These are phyloP conservation scores for Rosellinia necatrix DNA, from an alignment of 2,329 filamentous ascomycete genomes.

Conservation along the genomic window DNA sequence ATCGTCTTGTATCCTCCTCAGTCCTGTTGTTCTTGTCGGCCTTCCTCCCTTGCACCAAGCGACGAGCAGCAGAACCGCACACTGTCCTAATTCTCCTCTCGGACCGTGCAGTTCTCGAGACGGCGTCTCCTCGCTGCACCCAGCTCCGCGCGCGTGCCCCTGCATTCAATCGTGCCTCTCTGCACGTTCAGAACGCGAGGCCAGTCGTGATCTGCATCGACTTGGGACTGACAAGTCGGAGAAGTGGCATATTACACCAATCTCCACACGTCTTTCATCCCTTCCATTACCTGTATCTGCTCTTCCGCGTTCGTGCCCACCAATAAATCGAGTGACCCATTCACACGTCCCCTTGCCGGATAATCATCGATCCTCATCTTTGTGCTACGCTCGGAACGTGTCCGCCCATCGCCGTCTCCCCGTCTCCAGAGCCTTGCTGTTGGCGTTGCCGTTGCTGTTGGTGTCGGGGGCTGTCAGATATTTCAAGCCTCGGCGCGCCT, in stretches of 20 bases:
- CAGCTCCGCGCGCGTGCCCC: not conserved
- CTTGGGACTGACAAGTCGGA: constrained; percentile 16
- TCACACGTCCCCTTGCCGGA: constrained; percentile 22
- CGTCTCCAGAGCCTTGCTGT: constrained; percentile 20
- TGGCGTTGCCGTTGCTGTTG: not conserved
- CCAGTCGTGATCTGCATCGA: constrained; percentile 6
- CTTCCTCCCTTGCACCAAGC: constrained; percentile 12
- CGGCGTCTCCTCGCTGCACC: not conserved
- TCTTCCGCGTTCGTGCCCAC: constrained; percentile 25
- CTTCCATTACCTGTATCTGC: constrained; percentile 15
- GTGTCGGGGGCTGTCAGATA: constrained; percentile 23
- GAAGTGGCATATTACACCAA: constrained; percentile 22
- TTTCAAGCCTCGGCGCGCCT: constrained; percentile 7
- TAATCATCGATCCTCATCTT: constrained; percentile 33
- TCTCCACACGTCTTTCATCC: constrained; percentile 23
- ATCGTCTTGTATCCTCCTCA: constrained; percentile 14
- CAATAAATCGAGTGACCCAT: constrained; percentile 23
- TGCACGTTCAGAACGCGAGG: not conserved
- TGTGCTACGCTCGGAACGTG: constrained; percentile 27
- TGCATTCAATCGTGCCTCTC: not conserved
- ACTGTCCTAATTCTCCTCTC: not conserved
- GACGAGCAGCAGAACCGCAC: constrained; percentile 6
- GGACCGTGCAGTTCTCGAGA: constrained; percentile 4
- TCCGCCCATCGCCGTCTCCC: constrained; percentile 11
- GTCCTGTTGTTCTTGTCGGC: constrained; percentile 10